Evolutionary conservation across 176 grass and related monocot genomes (phyloP), one percentile per base, ranked within the genome.

Genomic region (Zoysia pacifica): DNA sequence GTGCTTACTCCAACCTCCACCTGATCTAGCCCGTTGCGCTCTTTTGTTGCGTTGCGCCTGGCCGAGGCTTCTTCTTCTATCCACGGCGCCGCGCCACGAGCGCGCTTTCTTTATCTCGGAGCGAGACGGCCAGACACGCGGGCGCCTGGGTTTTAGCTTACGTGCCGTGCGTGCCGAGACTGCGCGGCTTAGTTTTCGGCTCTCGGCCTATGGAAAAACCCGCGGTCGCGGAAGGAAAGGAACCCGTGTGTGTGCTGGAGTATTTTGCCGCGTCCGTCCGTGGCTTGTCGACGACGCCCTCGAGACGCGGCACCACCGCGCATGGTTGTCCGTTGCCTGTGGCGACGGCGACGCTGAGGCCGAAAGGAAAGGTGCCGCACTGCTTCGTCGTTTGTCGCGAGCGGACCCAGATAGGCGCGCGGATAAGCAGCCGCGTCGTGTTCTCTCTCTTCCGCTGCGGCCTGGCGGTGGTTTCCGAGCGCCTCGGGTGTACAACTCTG

Each of bases 41-140:
- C 28, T 67, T 78, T 89, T 81, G 87, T 89, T 81, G 78, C 66
- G 0, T 85, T 73, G 82, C 87, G 70, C 65, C 77, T 85, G 76
- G 82, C 77, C 77, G 82, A 85, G 56, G 68, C 66, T 48, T 28
- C 28, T 28, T 28, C 28, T 28, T 18, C 39, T 7, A n/a, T 45
- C 44, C 62, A 19, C 9, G 64, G 71, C 41, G 49, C 61, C 28
- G 28, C 28, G 28, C 28, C 28, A 28, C 28, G 28, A 28, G 28
- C 28, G 28, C 28, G 28, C 28, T 28, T 28, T 28, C 28, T 28
- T 28, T 28, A 28, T 28, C 28, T 28, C 28, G 28, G 28, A 28
- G 28, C 28, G 28, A 28, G 28, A 28, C 28, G 28, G 28, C 28
- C 28, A 0, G 28, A 28, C 28, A 28, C 28, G 28, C 28, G 28